Evolutionary conservation across 177 flowering plant genomes (phyloP).

Genomic region (Vitis hybrid): DNA sequence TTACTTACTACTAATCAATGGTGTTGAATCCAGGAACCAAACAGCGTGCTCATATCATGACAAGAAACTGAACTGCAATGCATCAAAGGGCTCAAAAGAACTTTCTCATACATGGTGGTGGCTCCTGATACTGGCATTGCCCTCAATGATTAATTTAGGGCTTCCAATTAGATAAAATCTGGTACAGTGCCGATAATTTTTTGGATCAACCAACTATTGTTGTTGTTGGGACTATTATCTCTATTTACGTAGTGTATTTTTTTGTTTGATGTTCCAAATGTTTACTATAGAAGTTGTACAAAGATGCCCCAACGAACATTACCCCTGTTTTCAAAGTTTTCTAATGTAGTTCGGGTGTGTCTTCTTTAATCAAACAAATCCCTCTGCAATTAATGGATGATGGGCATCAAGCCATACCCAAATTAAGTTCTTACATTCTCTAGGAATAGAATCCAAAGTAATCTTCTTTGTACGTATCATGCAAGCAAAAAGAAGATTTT

Average conservation of each 20-base stretch:
- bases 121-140: slow-evolving; percentile 15
- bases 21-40: slow-evolving; percentile 25
- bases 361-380: too few relatives aligned
- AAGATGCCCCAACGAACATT: too few relatives aligned
- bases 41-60: slow-evolving; percentile 29
- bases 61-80: slow-evolving; percentile 22
- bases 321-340: too few relatives aligned
- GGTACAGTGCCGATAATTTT: not conserved
- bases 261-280: not conserved
- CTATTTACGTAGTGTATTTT: not conserved
- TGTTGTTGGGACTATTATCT: not conserved
- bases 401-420: too few relatives aligned
- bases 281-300: too few relatives aligned
- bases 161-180: slow-evolving; percentile 6
- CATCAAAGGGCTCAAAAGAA: slow-evolving; percentile 6
- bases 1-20: not conserved
- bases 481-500: too few relatives aligned
- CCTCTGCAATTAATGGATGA: too few relatives aligned
- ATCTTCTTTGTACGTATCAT: too few relatives aligned
- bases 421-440: too few relatives aligned
- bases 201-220: not conserved
- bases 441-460: too few relatives aligned
- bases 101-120: slow-evolving; percentile 22
- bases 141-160: not conserved
- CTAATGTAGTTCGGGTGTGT: too few relatives aligned